Base-by-base conservation (phyloP, 176 grass and related monocot species). In the Carex scoparia region DNA sequence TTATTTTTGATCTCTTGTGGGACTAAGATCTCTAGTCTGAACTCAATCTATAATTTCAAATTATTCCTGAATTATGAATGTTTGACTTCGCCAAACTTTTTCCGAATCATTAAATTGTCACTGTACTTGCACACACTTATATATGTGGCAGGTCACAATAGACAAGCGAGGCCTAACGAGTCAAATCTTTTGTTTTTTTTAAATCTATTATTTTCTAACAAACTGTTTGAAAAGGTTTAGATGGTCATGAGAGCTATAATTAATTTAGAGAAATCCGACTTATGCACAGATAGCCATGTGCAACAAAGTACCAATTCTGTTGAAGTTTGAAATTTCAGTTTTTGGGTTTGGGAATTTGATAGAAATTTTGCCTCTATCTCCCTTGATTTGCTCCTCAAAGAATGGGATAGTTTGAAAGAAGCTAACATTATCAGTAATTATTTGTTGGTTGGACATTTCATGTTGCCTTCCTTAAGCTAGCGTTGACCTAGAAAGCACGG, bases 351-450 rank as follows among this genome's bases (percentile, higher is more conserved):
- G 46, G 44, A 51, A 1, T 74, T 51, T 74, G 71, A 37, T 51
- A 51, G 71, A 13, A 18, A 18, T 70, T 71, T 71, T 46, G 14
- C 4, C 16, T 35, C 16, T 2, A 23, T 7, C 19, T 7, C 19
- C 69, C 69, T 1, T 72, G 69, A 72, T 72, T 71, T 72, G 69
- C 69, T 72, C 69, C 69, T 72, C 69, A 72, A 72, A 76, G 19
- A 54, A 76, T 32, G 46, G 5, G 0, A 31, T 0, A 7, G 0
- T 76, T 53, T 76, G 46, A 76, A 76, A 76, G 10, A 74, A 74
- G 18, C 19, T 42, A 2, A 48, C 40, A 19, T 15, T 67, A 13
- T 46, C n/a, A 48, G 49, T 19, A 48, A 15, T 27, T 51, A 46
- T 9, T 7, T 71, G 15, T 44, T 2, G n/a, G 37, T 71, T 71